Evolutionary conservation across 2,329 filamentous ascomycete genomes (phyloP).

Genomic region (Alternaria sp.): DNA sequence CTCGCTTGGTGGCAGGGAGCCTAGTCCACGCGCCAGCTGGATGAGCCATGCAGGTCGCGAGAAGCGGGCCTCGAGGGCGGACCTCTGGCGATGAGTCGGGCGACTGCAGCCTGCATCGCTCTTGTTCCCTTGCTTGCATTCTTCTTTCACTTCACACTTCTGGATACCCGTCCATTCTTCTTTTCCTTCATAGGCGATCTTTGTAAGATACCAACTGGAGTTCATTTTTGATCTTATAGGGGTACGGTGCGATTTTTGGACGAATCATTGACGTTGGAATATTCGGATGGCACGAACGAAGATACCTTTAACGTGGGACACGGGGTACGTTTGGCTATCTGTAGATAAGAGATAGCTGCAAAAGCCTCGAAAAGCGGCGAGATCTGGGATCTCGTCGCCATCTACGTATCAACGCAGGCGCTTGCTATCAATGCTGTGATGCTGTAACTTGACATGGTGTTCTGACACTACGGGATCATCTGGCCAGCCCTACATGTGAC

Average conservation of each 20-base stretch:
- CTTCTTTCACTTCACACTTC: conserved; percentile 20
- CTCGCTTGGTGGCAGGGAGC: conserved; percentile 31
- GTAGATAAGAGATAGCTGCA: conserved; percentile 3
- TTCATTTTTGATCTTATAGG: conserved; percentile 2
- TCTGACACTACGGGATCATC: neutral
- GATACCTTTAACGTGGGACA: conserved; percentile 9
- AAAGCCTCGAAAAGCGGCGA: neutral
- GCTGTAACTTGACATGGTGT: neutral
- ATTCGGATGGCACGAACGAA: conserved; percentile 1
- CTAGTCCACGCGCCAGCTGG: conserved; percentile 36
- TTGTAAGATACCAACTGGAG: conserved; percentile 12
- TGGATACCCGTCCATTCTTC: conserved; percentile 21
- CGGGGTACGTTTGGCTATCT: conserved; percentile 4
- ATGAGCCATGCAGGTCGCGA: conserved; percentile 41
- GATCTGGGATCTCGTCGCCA: conserved; percentile 4
- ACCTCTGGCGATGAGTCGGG: conserved; percentile 43
- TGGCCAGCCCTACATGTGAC: neutral
- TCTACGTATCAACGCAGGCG: neutral
- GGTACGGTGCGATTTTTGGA: conserved; percentile 2
- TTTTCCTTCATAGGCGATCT: conserved; percentile 4
- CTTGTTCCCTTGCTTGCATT: conserved; percentile 2
- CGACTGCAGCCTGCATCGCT: neutral
- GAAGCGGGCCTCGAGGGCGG: conserved; percentile 43
- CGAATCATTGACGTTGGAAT: conserved; percentile 5
- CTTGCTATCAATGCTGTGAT: neutral